These are phyloP conservation scores for Cucurbita ficifolia DNA, from an alignment of 306 rosid genomes.

Conservation along the genomic window DNA sequence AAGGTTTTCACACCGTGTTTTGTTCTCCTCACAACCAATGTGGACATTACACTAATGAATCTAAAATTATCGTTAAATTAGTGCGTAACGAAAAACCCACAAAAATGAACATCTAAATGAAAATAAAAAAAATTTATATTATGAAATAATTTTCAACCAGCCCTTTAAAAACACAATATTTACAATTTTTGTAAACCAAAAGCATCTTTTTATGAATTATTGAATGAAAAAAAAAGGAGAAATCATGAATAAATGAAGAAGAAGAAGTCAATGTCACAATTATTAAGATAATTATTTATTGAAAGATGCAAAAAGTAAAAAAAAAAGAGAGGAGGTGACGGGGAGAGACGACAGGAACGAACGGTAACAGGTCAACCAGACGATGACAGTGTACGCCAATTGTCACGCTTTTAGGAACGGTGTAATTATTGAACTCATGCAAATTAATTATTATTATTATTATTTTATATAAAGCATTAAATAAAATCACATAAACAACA, in stretches of 20 bases:
- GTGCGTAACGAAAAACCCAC: neutral
- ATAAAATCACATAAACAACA: neutral
- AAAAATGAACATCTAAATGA: neutral
- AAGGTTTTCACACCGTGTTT: too few relatives aligned
- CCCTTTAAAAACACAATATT: neutral
- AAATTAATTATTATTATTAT: neutral
- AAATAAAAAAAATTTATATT: too few relatives aligned
- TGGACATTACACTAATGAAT: too few relatives aligned
- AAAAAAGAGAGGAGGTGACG: neutral
- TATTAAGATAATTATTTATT: neutral
- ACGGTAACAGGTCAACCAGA: neutral
- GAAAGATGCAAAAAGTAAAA: neutral
- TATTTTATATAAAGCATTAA: neutral
- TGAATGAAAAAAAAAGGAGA: neutral
- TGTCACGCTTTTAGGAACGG: conserved; percentile 9
- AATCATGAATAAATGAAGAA: neutral
- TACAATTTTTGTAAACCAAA: too few relatives aligned
- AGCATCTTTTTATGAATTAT: too few relatives aligned
- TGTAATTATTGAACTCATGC: neutral
- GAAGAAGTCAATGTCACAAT: neutral
- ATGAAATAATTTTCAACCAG: neutral
- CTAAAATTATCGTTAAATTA: neutral
- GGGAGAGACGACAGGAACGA: neutral
- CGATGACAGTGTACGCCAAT: neutral
- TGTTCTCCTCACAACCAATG: too few relatives aligned